Percentiles rank a stretch among this genome's conserved stretches.
Conservation (phyloP, 805 yeast species). For the Lipomyces spencermartinsiae region DNA sequence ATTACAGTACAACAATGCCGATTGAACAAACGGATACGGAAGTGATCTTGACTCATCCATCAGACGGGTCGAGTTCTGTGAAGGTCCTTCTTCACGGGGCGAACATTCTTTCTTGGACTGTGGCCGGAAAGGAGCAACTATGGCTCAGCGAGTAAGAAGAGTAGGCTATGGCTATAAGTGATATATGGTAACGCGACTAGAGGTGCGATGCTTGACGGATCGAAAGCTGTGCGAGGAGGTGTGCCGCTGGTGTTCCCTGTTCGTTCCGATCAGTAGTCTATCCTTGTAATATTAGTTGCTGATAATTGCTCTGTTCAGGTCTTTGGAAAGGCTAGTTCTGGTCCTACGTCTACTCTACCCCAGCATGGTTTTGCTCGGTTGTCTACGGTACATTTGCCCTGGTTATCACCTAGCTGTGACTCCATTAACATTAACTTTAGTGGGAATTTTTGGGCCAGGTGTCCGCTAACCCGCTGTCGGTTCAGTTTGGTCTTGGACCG, state of each 20-base stretch:
- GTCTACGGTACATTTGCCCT: slow-evolving; percentile 50
- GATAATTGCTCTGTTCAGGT: slow-evolving; percentile 34
- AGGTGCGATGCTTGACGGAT: slow-evolving; percentile 86
- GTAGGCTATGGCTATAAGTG: neutral
- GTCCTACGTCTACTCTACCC: slow-evolving; percentile 70
- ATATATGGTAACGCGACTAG: slow-evolving; percentile 45
- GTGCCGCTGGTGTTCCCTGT: slow-evolving; percentile 94
- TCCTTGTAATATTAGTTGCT: neutral
- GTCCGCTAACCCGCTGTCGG: slow-evolving; percentile 70
- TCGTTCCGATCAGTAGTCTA: slow-evolving; percentile 7
- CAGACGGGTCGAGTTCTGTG: slow-evolving; percentile 59
- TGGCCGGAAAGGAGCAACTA: slow-evolving; percentile 75
- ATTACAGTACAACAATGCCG: slow-evolving; percentile 54
- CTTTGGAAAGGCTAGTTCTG: slow-evolving; percentile 69
- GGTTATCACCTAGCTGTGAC: neutral
- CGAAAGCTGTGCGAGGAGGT: slow-evolving; percentile 96
- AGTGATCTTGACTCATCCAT: slow-evolving; percentile 65
- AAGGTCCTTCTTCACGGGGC: slow-evolving; percentile 87
- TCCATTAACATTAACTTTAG: slow-evolving; percentile 14
- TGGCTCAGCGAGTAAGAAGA: slow-evolving; percentile 58
- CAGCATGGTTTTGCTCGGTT: slow-evolving; percentile 97
- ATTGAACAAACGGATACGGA: slow-evolving; percentile 69
- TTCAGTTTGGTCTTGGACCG: slow-evolving; percentile 90
- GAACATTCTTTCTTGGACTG: slow-evolving; percentile 80
- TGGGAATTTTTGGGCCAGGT: slow-evolving; percentile 97